These are phyloP conservation scores for Pythium guiyangense DNA, from an alignment of 352 stramenopile genomes.

Conservation along the genomic window DNA sequence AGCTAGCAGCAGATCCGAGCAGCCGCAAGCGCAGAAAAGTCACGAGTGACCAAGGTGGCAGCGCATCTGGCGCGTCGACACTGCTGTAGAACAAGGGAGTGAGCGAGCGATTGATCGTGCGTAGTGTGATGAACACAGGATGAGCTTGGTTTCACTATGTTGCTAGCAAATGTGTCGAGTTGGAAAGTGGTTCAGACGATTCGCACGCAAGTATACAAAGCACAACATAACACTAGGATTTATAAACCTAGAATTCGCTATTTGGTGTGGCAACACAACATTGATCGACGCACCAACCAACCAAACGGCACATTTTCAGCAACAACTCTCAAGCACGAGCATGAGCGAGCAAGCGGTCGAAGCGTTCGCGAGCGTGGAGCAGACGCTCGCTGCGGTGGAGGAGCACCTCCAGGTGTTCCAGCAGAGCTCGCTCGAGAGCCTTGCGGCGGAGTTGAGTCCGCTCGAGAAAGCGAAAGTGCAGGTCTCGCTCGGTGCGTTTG, in stretches of 20 bases:
- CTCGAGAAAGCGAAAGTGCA: slow-evolving; percentile 82
- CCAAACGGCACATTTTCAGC: background rate
- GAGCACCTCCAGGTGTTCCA: slow-evolving; percentile 65
- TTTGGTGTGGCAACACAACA: background rate
- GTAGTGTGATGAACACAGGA: no score
- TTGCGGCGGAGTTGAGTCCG: slow-evolving; percentile 48
- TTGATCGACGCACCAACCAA: slow-evolving; percentile 14
- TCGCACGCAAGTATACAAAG: background rate
- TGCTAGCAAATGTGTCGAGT: no score
- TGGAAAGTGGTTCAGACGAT: background rate
- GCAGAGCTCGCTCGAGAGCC: slow-evolving; percentile 47
- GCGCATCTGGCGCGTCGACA: background rate
- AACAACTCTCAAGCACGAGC: slow-evolving; percentile 5
- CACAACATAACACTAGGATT: background rate
- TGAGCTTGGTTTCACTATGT: no score
- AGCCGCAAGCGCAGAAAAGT: slow-evolving; percentile 34
- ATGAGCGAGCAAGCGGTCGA: slow-evolving; percentile 66
- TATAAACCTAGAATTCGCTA: background rate
- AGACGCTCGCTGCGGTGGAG: slow-evolving; percentile 74
- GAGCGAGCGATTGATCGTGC: background rate
- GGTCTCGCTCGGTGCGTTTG: slow-evolving; percentile 64
- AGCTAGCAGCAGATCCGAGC: slow-evolving; percentile 2
- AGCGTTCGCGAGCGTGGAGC: slow-evolving; percentile 64
- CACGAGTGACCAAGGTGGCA: background rate
- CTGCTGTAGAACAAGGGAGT: background rate